Base-by-base conservation (phyloP, 2,329 filamentous ascomycete genomes). In the Hypoxylon sp. region DNA sequence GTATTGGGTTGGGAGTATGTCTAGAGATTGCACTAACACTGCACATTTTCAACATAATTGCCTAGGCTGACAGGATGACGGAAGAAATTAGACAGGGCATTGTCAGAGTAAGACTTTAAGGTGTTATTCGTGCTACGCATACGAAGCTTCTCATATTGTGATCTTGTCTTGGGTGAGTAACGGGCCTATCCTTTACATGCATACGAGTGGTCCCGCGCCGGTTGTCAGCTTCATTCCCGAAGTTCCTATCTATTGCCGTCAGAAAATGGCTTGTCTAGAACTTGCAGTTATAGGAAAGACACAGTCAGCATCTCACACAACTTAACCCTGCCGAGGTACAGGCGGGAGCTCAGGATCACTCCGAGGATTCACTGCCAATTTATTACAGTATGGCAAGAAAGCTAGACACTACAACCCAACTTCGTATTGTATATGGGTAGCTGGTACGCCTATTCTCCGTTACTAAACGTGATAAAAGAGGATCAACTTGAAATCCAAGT, bases 241-340 rank as follows among this genome's bases (percentile, higher is more conserved):
- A 45, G 36, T 28, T 43, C 52, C 41, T 55, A 55, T 55, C 52
- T 55, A 28, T 45, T 32, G 52, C 38, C 7, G 21, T 45, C 52
- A 55, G 23, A 38, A 25, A 25, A 45, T 55, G 52, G 23, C 25
- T 45, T 43, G 52, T 17, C 41, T 55, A 28, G 6, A 25, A 55
- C 36, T 13, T 55, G n/a, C n/a, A 19, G 2, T 55, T 32, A 17
- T 5, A 45, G 7, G 9, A 19, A 21, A 43, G 38, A 45, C 52
- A 45, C 52, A 55, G 52, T 55, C 52, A 55, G 52, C 52, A n/a
- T 55, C 52, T 55, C 38, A 45, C 52, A 55, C 38, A 45, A 21
- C 21, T 45, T 17, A 45, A 36, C 52, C 36, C 36, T 38, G 52
- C 9, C 17, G 17, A 21, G 38, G n/a, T 43, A 2, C 17, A 41